Base-by-base conservation (phyloP, 179 eudicot genomes). In the Nepenthes alata region DNA sequence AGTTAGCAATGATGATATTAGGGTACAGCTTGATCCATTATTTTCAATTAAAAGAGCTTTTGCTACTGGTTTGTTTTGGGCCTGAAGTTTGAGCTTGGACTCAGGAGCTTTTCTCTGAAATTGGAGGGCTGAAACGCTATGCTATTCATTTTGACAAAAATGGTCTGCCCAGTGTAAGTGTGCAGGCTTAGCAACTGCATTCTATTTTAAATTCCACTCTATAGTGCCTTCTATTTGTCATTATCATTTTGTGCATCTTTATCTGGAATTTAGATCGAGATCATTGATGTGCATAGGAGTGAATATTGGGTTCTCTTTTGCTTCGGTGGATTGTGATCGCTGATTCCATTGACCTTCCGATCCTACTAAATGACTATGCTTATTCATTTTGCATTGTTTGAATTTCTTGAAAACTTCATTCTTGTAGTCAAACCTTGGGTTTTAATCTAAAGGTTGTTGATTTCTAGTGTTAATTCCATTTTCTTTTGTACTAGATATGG, bases 51-150 rank as follows among this genome's bases (percentile, higher is more conserved):
- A 56, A 73, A 63, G 66, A 60, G 65, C 62, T 69, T 69, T 66
- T 73, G 63, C 62, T 61, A 58, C 71, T 72, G 66, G 70, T 78
- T 64, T 67, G 69, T 70, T 48, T 59, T 73, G 78, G 76, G 61
- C 66, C 74, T 75, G 75, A 76, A 72, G 60, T 71, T 65, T 68
- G 69, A 66, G 66, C 64, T 83, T 84, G 75, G 71, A 72, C 72
- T 74, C 95, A 91, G 98, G 96, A 89, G 67, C 91, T 91, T 58
- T 91, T 89, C 65, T 72, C 91, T 67, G 95, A 88, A 65, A 77
- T 91, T 41, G 98, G 98, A 68, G 89, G 83, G 76, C 84, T 91
- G 80, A 83, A 86, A 70, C 83, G 98, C 64, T 86, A 81, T 83
- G 96, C 89, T 48, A 73, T 91, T 73, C 98, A 89, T 70, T 89